Base-by-base conservation (phyloP, 1,284 basidiomycete species). In the Irpex rosettiformis region DNA sequence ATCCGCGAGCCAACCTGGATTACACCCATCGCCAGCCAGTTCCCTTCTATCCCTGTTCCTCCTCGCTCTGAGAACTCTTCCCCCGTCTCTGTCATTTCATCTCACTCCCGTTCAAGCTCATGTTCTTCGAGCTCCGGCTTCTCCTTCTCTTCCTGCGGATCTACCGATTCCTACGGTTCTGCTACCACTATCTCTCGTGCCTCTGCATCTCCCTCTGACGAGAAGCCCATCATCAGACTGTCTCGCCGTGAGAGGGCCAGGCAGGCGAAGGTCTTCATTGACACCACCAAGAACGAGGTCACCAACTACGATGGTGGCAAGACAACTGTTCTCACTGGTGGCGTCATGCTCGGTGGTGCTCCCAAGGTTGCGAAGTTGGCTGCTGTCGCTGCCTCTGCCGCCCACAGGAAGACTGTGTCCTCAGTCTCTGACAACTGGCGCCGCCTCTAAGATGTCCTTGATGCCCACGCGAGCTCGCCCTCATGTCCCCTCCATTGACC, bases 221-320 rank as follows among this genome's bases (percentile, higher is more conserved):
- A 71, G 66, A 63, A 65, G 62, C 66, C 67, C n/a, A 69, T 72
- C 57, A 71, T 69, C 64, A 81, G 79, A 67, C 77, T 80, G 57
- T 87, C 86, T 29, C 84, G 86, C 58, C 80, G 87, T 60, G 87
- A 89, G 70, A 80, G 80, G 55, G 81, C 81, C 8, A 80, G 85
- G 62, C 83, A 86, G 69, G 80, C 81, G 21, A 83, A 81, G 62
- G 85, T 91, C 63, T 89, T 80, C 68, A 71, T 92, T 56, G 89
- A 92, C 70, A 79, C 78, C 24, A 73, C 82, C 66, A 91, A 85
- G 78, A 89, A 73, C 48, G 86, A 88, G 56, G 86, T 91, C 60
- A 91, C 89, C 52, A 87, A 87, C 67, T 92, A 92, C 68, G 89
- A 91, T 64, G 89, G 89, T 60, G 89, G 89, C 64, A 91, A 91